Conservation (phyloP, 2,329 filamentous ascomycete species). For the Sporothrix brunneoviolacea region DNA sequence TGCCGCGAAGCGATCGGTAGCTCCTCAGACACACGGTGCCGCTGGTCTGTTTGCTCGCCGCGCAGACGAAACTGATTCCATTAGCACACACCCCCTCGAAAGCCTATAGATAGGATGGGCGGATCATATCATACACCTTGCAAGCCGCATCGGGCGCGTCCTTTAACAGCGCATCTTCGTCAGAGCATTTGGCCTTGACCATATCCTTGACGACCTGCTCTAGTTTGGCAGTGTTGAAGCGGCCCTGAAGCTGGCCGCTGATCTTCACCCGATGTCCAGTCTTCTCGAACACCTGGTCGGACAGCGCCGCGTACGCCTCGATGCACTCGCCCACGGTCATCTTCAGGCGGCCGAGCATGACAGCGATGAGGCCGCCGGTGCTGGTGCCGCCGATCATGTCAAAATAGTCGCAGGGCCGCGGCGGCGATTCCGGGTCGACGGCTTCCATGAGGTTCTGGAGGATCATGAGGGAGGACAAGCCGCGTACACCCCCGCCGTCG, state of each 20-base stretch:
- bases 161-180: conserved; percentile 19
- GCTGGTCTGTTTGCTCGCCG: conserved; percentile 19
- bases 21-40: conserved; percentile 15
- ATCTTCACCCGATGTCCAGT: conserved; percentile 17
- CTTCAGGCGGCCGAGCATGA: conserved; percentile 11
- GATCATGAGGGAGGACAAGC: conserved; percentile 29
- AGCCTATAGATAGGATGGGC: too few relatives aligned
- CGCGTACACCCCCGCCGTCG: conserved; percentile 30
- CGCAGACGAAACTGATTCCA: conserved; percentile 21
- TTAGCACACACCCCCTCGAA: too few relatives aligned
- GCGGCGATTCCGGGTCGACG: conserved; percentile 21
- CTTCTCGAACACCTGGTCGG: conserved; percentile 21
- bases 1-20: conserved; percentile 12
- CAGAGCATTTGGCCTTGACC: conserved; percentile 11
- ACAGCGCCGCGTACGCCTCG: conserved; percentile 8
- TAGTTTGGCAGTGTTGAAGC: conserved; percentile 17
- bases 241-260: conserved; percentile 19
- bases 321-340: conserved; percentile 14
- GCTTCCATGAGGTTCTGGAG: conserved; percentile 26
- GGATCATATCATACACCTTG: too few relatives aligned
- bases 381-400: too few relatives aligned
- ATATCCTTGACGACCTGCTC: conserved; percentile 19
- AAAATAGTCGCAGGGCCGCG: too few relatives aligned
- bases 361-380: conserved; percentile 14
- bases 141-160: conserved; percentile 17